phyloP scores from a whole-genome alignment of 2,329 filamentous ascomycete genomes.

The Venturia pyrina region DNA sequence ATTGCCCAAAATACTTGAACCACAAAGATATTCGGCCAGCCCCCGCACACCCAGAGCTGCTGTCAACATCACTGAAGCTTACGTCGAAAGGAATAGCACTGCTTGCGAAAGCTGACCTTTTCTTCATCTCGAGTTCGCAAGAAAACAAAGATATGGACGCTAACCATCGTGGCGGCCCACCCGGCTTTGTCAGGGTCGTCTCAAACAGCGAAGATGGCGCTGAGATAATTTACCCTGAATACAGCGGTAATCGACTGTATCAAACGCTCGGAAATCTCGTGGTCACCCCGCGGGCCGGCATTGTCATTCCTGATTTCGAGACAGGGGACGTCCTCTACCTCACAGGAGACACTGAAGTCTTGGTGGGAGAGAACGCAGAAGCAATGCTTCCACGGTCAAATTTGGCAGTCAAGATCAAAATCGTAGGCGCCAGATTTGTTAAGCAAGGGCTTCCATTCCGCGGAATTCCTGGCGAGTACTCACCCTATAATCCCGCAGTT shows the following conservation, averaged over 20 bases:
- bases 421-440: constrained; percentile 54
- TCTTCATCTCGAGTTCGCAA: constrained; percentile 57
- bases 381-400: constrained; percentile 58
- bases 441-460: constrained; percentile 57
- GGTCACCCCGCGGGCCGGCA: constrained; percentile 54
- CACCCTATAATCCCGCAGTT: constrained; percentile 71
- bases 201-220: constrained; percentile 38
- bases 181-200: constrained; percentile 62
- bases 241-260: constrained; percentile 74
- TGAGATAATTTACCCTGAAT: constrained; percentile 68
- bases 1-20: constrained; percentile 84
- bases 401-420: constrained; percentile 58
- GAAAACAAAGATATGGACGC: constrained; percentile 66
- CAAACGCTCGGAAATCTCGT: constrained; percentile 73
- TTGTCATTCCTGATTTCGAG: constrained; percentile 64
- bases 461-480: constrained; percentile 47
- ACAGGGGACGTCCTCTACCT: constrained; percentile 65
- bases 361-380: constrained; percentile 54
- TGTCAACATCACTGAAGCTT: constrained; percentile 40
- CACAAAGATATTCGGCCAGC: constrained; percentile 53
- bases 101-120: constrained; percentile 56
- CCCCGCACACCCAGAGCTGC: constrained; percentile 42
- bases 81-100: constrained; percentile 46
- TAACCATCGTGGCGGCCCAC: constrained; percentile 67
- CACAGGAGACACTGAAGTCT: constrained; percentile 57